Percentiles rank a stretch among this genome's conserved stretches.
Evolutionary conservation across 441 rosid species (phyloP).

Genomic region (Pelargonium citronellum): DNA sequence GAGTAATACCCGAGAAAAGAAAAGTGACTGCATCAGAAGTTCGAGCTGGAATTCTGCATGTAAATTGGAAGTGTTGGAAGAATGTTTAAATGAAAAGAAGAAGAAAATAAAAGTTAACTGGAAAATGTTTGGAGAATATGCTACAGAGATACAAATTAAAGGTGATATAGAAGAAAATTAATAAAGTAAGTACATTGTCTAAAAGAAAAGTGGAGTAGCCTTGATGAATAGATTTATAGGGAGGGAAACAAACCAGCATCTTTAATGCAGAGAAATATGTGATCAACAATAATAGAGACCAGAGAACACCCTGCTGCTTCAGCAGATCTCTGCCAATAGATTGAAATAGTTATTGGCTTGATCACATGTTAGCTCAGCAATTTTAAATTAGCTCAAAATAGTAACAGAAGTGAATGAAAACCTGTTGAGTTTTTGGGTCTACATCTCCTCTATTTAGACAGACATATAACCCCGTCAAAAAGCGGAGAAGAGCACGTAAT

Average conservation of each 20-base stretch:
- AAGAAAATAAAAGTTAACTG: slow-evolving; percentile 1
- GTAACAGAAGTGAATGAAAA: slow-evolving; percentile 23
- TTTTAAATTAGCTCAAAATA: slow-evolving; percentile 2
- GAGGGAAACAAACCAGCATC: slow-evolving; percentile 69
- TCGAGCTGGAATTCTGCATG: slow-evolving; percentile 92
- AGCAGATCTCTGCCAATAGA: slow-evolving; percentile 48
- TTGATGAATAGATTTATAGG: neutral
- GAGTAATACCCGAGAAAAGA: slow-evolving; percentile 79
- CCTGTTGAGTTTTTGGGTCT: slow-evolving; percentile 85
- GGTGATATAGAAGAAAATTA: slow-evolving; percentile 2
- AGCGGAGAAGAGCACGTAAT: slow-evolving; percentile 96
- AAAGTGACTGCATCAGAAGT: slow-evolving; percentile 85
- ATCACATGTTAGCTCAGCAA: slow-evolving; percentile 7
- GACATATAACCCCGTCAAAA: slow-evolving; percentile 80
- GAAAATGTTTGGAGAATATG: slow-evolving; percentile 3
- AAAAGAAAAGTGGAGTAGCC: neutral
- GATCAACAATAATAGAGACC: slow-evolving; percentile 88
- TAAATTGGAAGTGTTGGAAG: slow-evolving; percentile 20
- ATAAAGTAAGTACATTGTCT: neutral
- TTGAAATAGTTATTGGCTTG: slow-evolving; percentile 1
- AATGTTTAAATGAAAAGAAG: slow-evolving; percentile 9
- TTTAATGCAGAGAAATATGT: slow-evolving; percentile 88
- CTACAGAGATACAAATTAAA: neutral
- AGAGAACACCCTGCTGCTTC: slow-evolving; percentile 93
- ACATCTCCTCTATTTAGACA: slow-evolving; percentile 94